Evolutionary conservation across 768 basidiomycete species (phyloP).

Genomic region (Hygrocybe coccinea): DNA sequence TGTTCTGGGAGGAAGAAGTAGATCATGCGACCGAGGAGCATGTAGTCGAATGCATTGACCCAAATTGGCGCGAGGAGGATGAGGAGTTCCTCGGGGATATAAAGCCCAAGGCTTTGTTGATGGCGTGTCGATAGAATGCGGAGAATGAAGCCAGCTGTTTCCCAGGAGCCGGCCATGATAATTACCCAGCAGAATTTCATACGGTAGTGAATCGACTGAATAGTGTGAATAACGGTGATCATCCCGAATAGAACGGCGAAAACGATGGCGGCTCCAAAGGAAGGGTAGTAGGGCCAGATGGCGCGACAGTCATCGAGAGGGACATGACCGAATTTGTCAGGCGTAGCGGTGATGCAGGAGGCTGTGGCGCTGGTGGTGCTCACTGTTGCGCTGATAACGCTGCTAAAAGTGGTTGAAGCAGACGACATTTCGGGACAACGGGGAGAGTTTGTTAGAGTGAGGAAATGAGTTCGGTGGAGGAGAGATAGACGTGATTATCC

Average conservation of each 20-base stretch:
- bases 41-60: slow-evolving; percentile 24
- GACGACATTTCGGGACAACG: too few relatives aligned
- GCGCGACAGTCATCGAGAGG: not conserved
- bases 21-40: slow-evolving; percentile 19
- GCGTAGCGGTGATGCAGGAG: not conserved
- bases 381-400: too few relatives aligned
- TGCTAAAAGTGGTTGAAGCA: too few relatives aligned
- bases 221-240: slow-evolving; percentile 10
- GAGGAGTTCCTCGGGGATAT: slow-evolving; percentile 15
- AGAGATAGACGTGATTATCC: too few relatives aligned
- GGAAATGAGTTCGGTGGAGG: too few relatives aligned
- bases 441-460: too few relatives aligned
- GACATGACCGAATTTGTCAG: not conserved
- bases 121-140: slow-evolving; percentile 12
- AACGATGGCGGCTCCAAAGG: slow-evolving; percentile 17
- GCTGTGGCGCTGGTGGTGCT: not conserved
- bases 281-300: slow-evolving; percentile 14
- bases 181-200: slow-evolving; percentile 24
- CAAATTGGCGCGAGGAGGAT: slow-evolving; percentile 24
- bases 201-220: slow-evolving; percentile 18
- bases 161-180: slow-evolving; percentile 20
- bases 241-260: slow-evolving; percentile 20
- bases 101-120: slow-evolving; percentile 6
- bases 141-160: slow-evolving; percentile 16
- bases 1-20: slow-evolving; percentile 21